These are phyloP conservation scores for Dactylorhiza incarnata DNA, from an alignment of 106 monocot genomes.

Conservation along the genomic window DNA sequence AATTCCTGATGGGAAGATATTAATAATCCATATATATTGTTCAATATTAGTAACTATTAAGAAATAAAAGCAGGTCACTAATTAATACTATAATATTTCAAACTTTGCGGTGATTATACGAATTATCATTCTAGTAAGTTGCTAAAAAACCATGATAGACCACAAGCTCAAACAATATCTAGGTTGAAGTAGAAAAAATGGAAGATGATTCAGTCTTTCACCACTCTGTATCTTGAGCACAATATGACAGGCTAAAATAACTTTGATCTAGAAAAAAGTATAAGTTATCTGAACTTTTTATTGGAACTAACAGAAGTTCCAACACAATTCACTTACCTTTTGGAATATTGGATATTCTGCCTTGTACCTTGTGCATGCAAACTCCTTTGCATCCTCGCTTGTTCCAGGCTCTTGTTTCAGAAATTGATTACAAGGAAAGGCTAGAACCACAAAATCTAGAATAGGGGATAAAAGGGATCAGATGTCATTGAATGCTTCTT, in stretches of 20 bases:
- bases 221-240: background rate
- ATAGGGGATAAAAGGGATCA: background rate
- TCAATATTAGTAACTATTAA: background rate
- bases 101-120: background rate
- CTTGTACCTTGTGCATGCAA: slow-evolving; percentile 84
- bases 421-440: slow-evolving; percentile 97
- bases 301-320: background rate
- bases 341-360: slow-evolving; percentile 95
- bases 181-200: background rate
- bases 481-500: background rate
- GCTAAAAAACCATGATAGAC: background rate
- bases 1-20: background rate
- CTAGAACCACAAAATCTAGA: slow-evolving; percentile 83
- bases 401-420: slow-evolving; percentile 74
- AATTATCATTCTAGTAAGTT: background rate
- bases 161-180: background rate
- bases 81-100: background rate
- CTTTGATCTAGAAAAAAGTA: background rate
- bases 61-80: background rate
- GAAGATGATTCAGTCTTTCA: background rate
- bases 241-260: background rate
- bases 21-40: background rate
- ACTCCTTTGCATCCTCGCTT: slow-evolving; percentile 56
- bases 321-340: slow-evolving; percentile 40
- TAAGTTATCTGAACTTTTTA: background rate